phyloP scores from a whole-genome alignment of 306 rosid genomes.

The Prunus armeniaca region DNA sequence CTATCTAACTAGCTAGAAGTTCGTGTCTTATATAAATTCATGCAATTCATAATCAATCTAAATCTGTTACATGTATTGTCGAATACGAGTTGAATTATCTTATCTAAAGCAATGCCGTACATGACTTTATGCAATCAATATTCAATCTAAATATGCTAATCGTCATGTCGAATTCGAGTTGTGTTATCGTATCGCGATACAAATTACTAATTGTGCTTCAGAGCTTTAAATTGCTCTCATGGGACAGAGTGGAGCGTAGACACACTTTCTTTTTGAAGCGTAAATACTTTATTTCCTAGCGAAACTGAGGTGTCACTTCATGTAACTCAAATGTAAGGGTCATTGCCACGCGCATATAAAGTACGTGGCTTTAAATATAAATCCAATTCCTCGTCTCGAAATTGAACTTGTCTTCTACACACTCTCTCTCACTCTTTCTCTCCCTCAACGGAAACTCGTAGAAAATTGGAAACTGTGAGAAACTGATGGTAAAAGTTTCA shows the following conservation, averaged over 20 bases:
- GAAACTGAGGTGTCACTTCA: background rate
- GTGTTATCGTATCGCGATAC: too few relatives aligned
- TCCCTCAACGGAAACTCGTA: background rate
- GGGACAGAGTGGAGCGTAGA: background rate
- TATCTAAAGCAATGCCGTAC: too few relatives aligned
- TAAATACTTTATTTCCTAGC: background rate
- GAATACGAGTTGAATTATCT: too few relatives aligned
- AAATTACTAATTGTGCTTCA: too few relatives aligned
- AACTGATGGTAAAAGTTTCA: background rate
- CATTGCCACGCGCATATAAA: slow-evolving; percentile 13
- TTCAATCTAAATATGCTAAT: background rate
- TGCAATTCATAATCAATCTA: too few relatives aligned
- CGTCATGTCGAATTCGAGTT: background rate
- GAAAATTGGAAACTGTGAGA: background rate
- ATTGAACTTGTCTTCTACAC: background rate
- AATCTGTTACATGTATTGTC: too few relatives aligned
- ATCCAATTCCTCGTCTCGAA: background rate
- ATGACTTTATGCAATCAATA: background rate
- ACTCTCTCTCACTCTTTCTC: background rate
- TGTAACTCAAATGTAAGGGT: background rate
- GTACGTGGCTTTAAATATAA: slow-evolving; percentile 8
- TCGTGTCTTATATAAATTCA: background rate
- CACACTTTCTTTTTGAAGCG: background rate
- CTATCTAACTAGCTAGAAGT: fast-evolving
- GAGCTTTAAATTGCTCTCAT: background rate